Evolutionary conservation across 305 asterid genomes (phyloP), one percentile per base, ranked within the genome.

Genomic region (Rubia balearica): DNA sequence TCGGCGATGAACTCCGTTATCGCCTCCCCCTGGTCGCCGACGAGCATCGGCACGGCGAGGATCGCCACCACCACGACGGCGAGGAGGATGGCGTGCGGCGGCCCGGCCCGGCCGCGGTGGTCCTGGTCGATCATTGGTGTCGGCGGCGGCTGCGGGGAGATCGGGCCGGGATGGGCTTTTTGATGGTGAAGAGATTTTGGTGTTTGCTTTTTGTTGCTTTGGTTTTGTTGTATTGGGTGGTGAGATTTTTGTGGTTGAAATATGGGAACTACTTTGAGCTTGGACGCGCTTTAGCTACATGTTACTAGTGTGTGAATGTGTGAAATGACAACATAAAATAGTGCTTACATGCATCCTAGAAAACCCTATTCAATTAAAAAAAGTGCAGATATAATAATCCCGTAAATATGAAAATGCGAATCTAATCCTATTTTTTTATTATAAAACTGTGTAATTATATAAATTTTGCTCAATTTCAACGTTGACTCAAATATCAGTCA

Each of bases 21-120:
- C 67, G 94, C 98, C 78, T 89, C 96, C 30, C 97, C 95, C 38
- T 87, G 87, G 77, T 92, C 98, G 7, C 97, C 97, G 5, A 92
- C 67, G 1, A 90, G 70, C 13, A 88, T 62, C 3, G 98, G 96
- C 19, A 85, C 81, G 24, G 83, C 77, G 60, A 92, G 11, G 43
- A 90, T 92, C 24, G 80, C 45, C 4, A 84, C 86, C 27, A 89
- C 96, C 36, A 87, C 97, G 60, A 67, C 94, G 17, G 87, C 96
- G 7, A 90, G 70, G 9, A 92, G 85, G 61, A 85, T 82, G 8
- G 86, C 96, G 79, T 92, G 94, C 4, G 97, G 98, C 10, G 97
- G 78, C 0, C 97, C 57, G 57, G 57, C 95, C 33, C 76, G 94
- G 57, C 87, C 89, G 48, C 87, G 90, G 8, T 88, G 90, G 8